phyloP scores from a whole-genome alignment of 2,329 filamentous ascomycete species.

The Aschersonia sp. region DNA sequence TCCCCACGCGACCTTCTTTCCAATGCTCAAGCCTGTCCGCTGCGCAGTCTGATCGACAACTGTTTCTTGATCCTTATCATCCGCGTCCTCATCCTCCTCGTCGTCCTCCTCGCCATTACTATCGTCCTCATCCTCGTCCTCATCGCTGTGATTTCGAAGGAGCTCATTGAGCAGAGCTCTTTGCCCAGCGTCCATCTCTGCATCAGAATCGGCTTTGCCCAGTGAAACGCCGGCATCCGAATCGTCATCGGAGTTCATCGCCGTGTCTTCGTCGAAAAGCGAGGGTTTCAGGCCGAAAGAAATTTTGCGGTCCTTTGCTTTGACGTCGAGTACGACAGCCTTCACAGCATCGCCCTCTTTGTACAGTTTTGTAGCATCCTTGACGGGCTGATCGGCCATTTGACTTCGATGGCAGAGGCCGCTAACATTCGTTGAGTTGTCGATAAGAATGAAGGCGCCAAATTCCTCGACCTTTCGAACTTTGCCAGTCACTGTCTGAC shows the following conservation, averaged over 20 bases:
- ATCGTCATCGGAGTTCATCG: slow-evolving; percentile 29
- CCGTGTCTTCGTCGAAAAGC: slow-evolving; percentile 56
- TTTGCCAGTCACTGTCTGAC: slow-evolving; percentile 76
- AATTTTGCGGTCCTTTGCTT: slow-evolving; percentile 61
- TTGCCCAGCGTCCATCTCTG: slow-evolving; percentile 24
- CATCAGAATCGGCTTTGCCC: slow-evolving; percentile 34
- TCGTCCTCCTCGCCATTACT: slow-evolving; percentile 20
- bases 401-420: slow-evolving; percentile 87
- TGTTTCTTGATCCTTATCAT: slow-evolving; percentile 24
- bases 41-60: slow-evolving; percentile 23
- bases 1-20: slow-evolving; percentile 83
- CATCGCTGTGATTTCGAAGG: slow-evolving; percentile 28
- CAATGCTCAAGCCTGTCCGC: slow-evolving; percentile 23
- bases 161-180: slow-evolving; percentile 23
- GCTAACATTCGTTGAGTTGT: slow-evolving; percentile 77
- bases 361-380: slow-evolving; percentile 81
- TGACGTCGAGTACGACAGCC: slow-evolving; percentile 70
- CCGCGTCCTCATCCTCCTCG: slow-evolving; percentile 24
- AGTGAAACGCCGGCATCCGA: slow-evolving; percentile 31
- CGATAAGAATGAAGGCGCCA: slow-evolving; percentile 84
- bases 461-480: slow-evolving; percentile 90
- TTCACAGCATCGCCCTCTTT: slow-evolving; percentile 87
- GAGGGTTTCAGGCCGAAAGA: slow-evolving; percentile 89
- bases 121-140: slow-evolving; percentile 16
- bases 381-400: slow-evolving; percentile 71